A percentile compares a stretch with the other conserved stretches of the same genome.
Evolutionary conservation across 2,329 filamentous ascomycete genomes (phyloP).

Genomic region (Chaetoscypha palmicola): DNA sequence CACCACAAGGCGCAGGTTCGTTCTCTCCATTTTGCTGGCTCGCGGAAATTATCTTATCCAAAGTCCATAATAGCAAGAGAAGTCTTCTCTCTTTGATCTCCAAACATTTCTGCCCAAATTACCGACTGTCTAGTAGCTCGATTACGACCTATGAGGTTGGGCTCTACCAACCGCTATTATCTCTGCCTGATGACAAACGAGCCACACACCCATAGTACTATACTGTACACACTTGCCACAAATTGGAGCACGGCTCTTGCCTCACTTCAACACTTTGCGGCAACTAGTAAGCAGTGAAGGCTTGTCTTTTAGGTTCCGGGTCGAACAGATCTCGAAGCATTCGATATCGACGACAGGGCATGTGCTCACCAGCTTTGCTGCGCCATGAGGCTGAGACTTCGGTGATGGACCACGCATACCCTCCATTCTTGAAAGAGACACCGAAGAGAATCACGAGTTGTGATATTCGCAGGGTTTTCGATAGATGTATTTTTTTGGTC

Average conservation of each 20-base stretch:
- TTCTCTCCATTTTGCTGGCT: too few relatives aligned
- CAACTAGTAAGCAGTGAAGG: background rate
- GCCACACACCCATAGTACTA: background rate
- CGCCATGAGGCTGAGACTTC: background rate
- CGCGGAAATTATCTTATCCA: too few relatives aligned
- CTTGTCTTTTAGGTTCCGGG: background rate
- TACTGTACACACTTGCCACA: background rate
- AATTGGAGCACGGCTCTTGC: background rate
- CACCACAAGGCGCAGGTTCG: too few relatives aligned
- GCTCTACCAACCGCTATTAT: too few relatives aligned
- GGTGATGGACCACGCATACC: background rate
- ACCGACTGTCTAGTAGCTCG: too few relatives aligned
- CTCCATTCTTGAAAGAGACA: background rate
- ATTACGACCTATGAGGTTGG: too few relatives aligned
- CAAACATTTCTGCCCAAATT: too few relatives aligned
- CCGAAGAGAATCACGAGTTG: conserved; percentile 1
- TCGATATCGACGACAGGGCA: background rate
- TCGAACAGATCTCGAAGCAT: background rate
- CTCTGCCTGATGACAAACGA: too few relatives aligned
- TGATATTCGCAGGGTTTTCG: background rate
- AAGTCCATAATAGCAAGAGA: too few relatives aligned
- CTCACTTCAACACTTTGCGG: background rate
- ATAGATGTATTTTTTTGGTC: background rate
- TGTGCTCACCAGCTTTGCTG: too few relatives aligned
- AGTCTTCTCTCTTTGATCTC: too few relatives aligned